phyloP scores from a whole-genome alignment of 768 basidiomycete genomes.

The Suillus luteus region DNA sequence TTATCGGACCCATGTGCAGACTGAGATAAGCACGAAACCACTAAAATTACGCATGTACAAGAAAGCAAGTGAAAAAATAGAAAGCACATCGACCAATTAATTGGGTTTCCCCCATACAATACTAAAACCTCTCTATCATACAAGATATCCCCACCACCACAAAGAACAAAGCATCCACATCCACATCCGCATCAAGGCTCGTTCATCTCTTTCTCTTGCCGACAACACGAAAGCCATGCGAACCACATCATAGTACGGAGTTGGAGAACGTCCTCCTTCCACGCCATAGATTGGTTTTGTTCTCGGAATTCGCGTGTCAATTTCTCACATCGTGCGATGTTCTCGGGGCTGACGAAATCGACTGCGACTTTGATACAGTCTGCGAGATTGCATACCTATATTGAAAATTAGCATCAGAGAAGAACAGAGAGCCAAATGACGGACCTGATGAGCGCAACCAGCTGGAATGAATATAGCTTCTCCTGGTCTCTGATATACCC shows the following conservation, averaged over 20 bases:
- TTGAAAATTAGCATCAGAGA: slow-evolving; percentile 10
- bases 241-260: slow-evolving; percentile 94
- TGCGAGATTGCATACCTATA: slow-evolving; percentile 86
- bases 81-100: slow-evolving; percentile 30
- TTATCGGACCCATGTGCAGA: not conserved
- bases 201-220: slow-evolving; percentile 46
- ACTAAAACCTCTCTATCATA: slow-evolving; percentile 26
- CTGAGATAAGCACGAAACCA: not conserved
- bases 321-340: slow-evolving; percentile 81
- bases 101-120: slow-evolving; percentile 29
- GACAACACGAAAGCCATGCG: slow-evolving; percentile 76
- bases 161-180: slow-evolving; percentile 15
- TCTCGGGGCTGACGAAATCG: slow-evolving; percentile 95
- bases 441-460: slow-evolving; percentile 88
- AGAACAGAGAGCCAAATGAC: slow-evolving; percentile 11
- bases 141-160: slow-evolving; percentile 14
- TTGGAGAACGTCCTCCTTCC: slow-evolving; percentile 95
- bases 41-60: slow-evolving; percentile 29
- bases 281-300: slow-evolving; percentile 83
- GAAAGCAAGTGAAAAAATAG: slow-evolving; percentile 18
- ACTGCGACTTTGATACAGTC: slow-evolving; percentile 95
- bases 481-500: slow-evolving; percentile 88
- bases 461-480: slow-evolving; percentile 97
- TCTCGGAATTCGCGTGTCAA: slow-evolving; percentile 88
- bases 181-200: slow-evolving; percentile 16